Evolutionary conservation across 495 filamentous ascomycete species (phyloP).

Genomic region (Hyaloscypha hepaticicola): DNA sequence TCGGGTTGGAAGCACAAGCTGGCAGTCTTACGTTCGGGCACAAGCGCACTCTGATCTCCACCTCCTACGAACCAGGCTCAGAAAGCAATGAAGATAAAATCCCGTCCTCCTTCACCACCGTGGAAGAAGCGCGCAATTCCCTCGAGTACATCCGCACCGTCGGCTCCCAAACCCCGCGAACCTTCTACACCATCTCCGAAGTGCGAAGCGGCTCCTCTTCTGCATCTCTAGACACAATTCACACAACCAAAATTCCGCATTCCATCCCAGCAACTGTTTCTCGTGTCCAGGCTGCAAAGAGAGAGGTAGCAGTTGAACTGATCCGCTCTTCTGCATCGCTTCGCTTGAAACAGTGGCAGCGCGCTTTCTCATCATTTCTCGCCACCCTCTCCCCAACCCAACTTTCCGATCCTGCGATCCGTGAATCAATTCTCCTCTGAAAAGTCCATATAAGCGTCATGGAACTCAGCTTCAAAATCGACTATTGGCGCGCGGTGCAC

Average conservation of each 20-base stretch:
- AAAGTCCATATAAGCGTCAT: not conserved
- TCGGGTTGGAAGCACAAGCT: slow-evolving; percentile 1
- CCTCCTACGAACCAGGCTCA: not conserved
- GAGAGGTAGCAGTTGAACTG: not conserved
- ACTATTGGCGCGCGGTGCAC: not conserved
- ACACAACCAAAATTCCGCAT: not conserved
- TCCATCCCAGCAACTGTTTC: no score
- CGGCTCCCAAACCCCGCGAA: not conserved
- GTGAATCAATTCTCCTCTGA: not conserved
- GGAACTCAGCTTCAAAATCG: slow-evolving; percentile 2
- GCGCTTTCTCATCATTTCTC: not conserved
- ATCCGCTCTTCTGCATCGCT: not conserved
- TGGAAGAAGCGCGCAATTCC: slow-evolving; percentile 3
- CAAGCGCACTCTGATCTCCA: not conserved
- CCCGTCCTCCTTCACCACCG: not conserved
- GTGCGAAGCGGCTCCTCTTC: not conserved
- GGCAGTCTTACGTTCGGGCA: not conserved
- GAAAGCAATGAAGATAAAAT: not conserved
- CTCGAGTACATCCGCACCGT: slow-evolving; percentile 6
- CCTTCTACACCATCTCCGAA: no score
- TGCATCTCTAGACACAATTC: no score
- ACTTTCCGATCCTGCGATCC: not conserved
- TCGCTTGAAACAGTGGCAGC: not conserved
- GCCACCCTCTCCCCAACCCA: not conserved
- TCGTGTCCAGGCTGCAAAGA: not conserved